These are phyloP conservation scores for Teunomyces gatunensis DNA, from an alignment of 805 yeast genomes.

Conservation along the genomic window DNA sequence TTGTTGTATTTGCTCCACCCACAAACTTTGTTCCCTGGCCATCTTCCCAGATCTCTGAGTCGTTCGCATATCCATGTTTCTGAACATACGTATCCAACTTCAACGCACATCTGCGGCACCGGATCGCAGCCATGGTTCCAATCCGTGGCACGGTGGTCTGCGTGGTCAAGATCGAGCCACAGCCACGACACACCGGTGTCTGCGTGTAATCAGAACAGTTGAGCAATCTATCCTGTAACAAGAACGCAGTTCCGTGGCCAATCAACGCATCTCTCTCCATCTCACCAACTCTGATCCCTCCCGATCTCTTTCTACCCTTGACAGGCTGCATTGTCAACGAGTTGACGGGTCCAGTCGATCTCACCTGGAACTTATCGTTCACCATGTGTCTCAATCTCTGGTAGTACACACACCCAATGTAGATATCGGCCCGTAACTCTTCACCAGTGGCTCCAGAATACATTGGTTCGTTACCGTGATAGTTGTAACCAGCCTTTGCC, in stretches of 20 bases:
- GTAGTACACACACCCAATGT: constrained; percentile 95
- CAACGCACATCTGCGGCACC: constrained; percentile 90
- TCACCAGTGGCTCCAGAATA: constrained; percentile 98
- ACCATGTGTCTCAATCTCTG: constrained; percentile 99
- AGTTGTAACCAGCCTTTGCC: constrained; percentile 84
- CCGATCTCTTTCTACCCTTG: constrained; percentile 96
- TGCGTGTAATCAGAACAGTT: constrained; percentile 96
- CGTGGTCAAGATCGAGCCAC: constrained; percentile 90
- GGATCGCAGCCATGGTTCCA: constrained; percentile 71
- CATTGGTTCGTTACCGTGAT: constrained; percentile 98
- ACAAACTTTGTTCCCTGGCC: constrained; percentile 88
- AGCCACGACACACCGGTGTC: constrained; percentile 81
- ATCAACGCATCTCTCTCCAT: constrained; percentile 99
- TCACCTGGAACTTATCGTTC: constrained; percentile 98
- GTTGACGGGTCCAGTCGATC: constrained; percentile 98
- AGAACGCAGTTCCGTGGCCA: constrained; percentile 96
- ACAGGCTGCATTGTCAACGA: constrained; percentile 98
- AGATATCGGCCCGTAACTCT: constrained; percentile 92
- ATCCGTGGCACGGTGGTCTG: constrained; percentile 89
- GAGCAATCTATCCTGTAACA: constrained; percentile 89
- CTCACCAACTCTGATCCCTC: constrained; percentile 99
- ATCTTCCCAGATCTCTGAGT: constrained; percentile 91
- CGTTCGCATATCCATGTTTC: constrained; percentile 52
- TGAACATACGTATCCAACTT: constrained; percentile 57
- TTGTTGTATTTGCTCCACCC: constrained; percentile 93